phyloP scores from a whole-genome alignment of 2,329 filamentous ascomycete genomes.

The Penicillium psychrosexuale region DNA sequence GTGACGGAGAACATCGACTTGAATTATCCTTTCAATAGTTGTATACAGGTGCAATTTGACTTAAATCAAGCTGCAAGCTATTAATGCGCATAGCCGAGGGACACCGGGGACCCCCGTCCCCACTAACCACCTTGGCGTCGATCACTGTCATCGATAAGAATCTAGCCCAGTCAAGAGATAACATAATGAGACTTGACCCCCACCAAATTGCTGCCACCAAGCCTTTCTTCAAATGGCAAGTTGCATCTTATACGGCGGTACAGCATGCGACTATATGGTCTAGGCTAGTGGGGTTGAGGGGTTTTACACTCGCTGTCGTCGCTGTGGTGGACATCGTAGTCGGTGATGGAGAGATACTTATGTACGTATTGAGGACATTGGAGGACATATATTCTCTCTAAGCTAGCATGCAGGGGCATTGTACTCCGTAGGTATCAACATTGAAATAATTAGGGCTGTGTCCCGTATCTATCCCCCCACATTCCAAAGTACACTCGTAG shows the following conservation, averaged over 20 bases:
- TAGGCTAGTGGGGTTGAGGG: conserved; percentile 45
- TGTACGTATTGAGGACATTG: not conserved
- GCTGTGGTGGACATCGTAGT: conserved; percentile 29
- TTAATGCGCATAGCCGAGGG: conserved; percentile 29
- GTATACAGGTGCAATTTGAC: not conserved
- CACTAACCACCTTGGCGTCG: conserved; percentile 55
- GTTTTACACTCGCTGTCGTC: not conserved
- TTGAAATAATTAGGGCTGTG: not conserved
- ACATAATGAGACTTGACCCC: conserved; percentile 51
- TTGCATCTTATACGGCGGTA: conserved; percentile 48
- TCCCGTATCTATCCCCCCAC: conserved; percentile 20
- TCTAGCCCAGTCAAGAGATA: conserved; percentile 51
- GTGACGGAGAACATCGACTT: not conserved
- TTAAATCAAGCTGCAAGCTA: not conserved
- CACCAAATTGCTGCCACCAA: conserved; percentile 43
- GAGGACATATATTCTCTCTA: not conserved
- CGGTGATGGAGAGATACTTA: conserved; percentile 8
- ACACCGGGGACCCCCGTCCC: conserved; percentile 48
- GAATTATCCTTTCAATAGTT: not conserved
- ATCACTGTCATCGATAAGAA: conserved; percentile 58
- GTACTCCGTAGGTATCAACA: not conserved
- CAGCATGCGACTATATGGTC: conserved; percentile 48
- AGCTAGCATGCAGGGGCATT: not conserved
- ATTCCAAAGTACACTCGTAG: conserved; percentile 17
- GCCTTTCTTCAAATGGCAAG: conserved; percentile 43